A percentile compares a stretch with the other conserved stretches of the same genome.
phyloP scores from a whole-genome alignment of 2,329 filamentous ascomycete genomes.

The Coniochaeta sp. region DNA sequence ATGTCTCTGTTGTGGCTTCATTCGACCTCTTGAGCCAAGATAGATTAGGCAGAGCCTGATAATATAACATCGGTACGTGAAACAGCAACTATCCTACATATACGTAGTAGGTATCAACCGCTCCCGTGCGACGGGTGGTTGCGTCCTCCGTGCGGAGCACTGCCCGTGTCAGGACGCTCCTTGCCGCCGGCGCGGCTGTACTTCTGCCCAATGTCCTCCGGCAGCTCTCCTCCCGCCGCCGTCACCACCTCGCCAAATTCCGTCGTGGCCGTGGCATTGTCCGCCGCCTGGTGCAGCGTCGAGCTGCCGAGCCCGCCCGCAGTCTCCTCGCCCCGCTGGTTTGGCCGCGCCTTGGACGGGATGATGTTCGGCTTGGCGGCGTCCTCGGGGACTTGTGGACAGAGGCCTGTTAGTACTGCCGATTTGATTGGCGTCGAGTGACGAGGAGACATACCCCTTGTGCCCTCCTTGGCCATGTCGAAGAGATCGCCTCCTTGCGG shows the following conservation, averaged over 20 bases:
- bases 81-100: not conserved
- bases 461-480: conserved; percentile 16
- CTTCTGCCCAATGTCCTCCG: conserved; percentile 11
- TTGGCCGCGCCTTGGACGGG: conserved; percentile 6
- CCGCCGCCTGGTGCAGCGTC: conserved; percentile 1
- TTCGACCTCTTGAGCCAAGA: not conserved
- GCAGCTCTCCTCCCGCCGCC: conserved; percentile 10
- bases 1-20: not conserved
- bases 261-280: conserved; percentile 6
- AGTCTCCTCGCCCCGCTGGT: conserved; percentile 1
- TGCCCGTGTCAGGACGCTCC: conserved; percentile 15
- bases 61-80: not conserved
- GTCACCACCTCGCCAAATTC: conserved; percentile 8
- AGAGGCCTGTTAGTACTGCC: not conserved
- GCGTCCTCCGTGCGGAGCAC: conserved; percentile 9
- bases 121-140: conserved; percentile 1
- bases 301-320: conserved; percentile 5
- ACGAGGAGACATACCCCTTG: conserved; percentile 8
- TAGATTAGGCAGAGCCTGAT: not conserved
- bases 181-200: conserved; percentile 12
- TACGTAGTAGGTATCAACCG: too few relatives aligned
- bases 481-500: conserved; percentile 13
- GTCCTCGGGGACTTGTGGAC: conserved; percentile 13
- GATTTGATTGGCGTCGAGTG: not conserved
- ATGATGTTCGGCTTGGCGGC: conserved; percentile 12